Conservation (phyloP, 768 basidiomycete species). For the Suillus cothurnatus region DNA sequence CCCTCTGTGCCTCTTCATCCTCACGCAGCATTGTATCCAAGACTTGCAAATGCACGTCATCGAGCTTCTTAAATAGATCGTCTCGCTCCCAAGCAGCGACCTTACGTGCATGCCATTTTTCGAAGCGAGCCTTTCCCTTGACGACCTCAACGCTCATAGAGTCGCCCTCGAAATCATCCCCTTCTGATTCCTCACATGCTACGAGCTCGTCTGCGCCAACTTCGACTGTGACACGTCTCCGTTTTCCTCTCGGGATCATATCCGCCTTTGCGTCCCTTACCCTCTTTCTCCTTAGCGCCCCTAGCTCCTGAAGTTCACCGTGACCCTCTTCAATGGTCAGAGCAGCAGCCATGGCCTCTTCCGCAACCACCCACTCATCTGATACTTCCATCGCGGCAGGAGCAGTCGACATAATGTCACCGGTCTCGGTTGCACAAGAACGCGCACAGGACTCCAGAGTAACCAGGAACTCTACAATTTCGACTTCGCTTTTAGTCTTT, state of each 20-base stretch:
- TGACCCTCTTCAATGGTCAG: slow-evolving; percentile 20
- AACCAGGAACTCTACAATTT: slow-evolving; percentile 71
- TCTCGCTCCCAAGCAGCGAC: slow-evolving; percentile 27
- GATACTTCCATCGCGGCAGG: slow-evolving; percentile 38
- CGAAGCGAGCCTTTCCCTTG: slow-evolving; percentile 6
- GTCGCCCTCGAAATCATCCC: neutral
- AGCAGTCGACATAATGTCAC: slow-evolving; percentile 1
- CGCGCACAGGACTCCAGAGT: slow-evolving; percentile 45
- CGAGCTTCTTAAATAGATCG: slow-evolving; percentile 33
- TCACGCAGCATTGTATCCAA: slow-evolving; percentile 40
- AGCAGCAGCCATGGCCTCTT: slow-evolving; percentile 34
- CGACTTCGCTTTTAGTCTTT: slow-evolving; percentile 63
- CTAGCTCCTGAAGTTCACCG: neutral
- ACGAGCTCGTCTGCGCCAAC: slow-evolving; percentile 9
- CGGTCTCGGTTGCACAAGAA: slow-evolving; percentile 8
- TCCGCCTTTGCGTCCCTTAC: slow-evolving; percentile 10
- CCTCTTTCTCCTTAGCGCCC: slow-evolving; percentile 6
- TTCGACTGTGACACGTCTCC: slow-evolving; percentile 4
- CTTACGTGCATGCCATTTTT: slow-evolving; percentile 1
- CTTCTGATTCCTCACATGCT: neutral
- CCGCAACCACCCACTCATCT: slow-evolving; percentile 36
- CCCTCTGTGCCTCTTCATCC: slow-evolving; percentile 23
- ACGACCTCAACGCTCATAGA: neutral
- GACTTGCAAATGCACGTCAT: slow-evolving; percentile 30
- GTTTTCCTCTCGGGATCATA: slow-evolving; percentile 7